phyloP scores from a whole-genome alignment of 768 basidiomycete genomes.

The Mycena belliarum region DNA sequence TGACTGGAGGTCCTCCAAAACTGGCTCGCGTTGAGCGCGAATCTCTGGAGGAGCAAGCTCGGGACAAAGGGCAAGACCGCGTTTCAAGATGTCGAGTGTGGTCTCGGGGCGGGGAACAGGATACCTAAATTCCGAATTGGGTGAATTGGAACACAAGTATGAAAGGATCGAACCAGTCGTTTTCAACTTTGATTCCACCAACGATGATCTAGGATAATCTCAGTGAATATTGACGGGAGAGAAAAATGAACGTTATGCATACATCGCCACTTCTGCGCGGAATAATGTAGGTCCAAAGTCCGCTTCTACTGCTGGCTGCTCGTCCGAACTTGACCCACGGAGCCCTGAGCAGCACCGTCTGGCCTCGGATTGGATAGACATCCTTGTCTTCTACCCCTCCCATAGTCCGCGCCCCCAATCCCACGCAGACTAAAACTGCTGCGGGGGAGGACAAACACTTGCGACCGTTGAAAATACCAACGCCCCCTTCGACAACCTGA shows the following conservation, averaged over 20 bases:
- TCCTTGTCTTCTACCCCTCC: constrained; percentile 79
- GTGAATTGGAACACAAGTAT: background rate
- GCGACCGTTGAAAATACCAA: constrained; percentile 34
- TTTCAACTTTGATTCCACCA: constrained; percentile 55
- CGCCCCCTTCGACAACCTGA: constrained; percentile 68
- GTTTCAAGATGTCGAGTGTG: constrained; percentile 57
- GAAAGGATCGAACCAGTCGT: constrained; percentile 66
- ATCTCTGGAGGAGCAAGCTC: constrained; percentile 59
- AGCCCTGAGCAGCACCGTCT: constrained; percentile 76
- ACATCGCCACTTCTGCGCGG: constrained; percentile 62
- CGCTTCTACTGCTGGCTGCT: constrained; percentile 42
- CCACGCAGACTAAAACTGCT: constrained; percentile 70
- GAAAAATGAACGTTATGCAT: constrained; percentile 3
- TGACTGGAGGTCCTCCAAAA: constrained; percentile 48
- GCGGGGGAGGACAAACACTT: constrained; percentile 37
- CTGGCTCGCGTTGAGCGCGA: constrained; percentile 45
- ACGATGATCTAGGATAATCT: constrained; percentile 45
- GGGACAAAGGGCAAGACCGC: constrained; percentile 51
- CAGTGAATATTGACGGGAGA: background rate
- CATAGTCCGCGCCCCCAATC: constrained; percentile 72
- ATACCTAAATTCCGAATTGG: constrained; percentile 43
- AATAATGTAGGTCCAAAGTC: constrained; percentile 62
- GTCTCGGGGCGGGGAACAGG: constrained; percentile 65
- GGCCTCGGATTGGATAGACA: constrained; percentile 80
- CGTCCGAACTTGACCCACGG: constrained; percentile 63